phyloP scores from a whole-genome alignment of 1,139 yeast genomes.

The Kurtzmaniella quercitrusa region DNA sequence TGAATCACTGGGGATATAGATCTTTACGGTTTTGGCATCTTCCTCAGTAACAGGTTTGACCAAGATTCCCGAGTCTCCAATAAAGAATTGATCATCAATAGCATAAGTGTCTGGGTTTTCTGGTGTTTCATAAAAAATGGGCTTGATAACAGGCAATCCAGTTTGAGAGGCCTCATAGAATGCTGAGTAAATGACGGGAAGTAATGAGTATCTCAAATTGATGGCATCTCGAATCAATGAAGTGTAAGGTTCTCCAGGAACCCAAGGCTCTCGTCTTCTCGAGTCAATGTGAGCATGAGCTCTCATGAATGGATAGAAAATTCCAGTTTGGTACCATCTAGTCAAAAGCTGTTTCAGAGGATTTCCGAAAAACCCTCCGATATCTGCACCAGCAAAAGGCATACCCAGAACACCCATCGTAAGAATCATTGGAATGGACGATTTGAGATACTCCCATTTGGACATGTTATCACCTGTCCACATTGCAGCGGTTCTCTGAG shows the following conservation, averaged over 20 bases:
- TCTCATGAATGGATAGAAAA: slow-evolving; percentile 94
- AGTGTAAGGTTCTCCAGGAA: slow-evolving; percentile 74
- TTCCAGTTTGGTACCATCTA: slow-evolving; percentile 95
- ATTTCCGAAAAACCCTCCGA: slow-evolving; percentile 93
- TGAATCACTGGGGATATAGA: slow-evolving; percentile 64
- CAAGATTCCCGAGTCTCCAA: slow-evolving; percentile 69
- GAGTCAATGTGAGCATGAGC: slow-evolving; percentile 96
- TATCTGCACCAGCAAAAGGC: slow-evolving; percentile 96
- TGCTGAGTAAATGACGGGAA: slow-evolving; percentile 80
- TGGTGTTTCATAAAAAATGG: slow-evolving; percentile 67
- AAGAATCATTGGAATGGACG: slow-evolving; percentile 83
- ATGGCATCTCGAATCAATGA: slow-evolving; percentile 66
- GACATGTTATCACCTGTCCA: slow-evolving; percentile 99
- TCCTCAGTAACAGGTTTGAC: slow-evolving; percentile 79
- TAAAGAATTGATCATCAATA: slow-evolving; percentile 79
- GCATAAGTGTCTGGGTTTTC: slow-evolving; percentile 44
- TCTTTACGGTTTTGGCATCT: slow-evolving; percentile 36
- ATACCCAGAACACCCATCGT: slow-evolving; percentile 79
- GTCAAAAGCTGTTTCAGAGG: slow-evolving; percentile 76
- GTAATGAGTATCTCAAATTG: slow-evolving; percentile 63
- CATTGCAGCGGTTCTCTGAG: slow-evolving; percentile 87
- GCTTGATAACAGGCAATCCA: slow-evolving; percentile 74
- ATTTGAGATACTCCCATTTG: slow-evolving; percentile 79
- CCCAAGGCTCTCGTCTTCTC: slow-evolving; percentile 88
- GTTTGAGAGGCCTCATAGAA: slow-evolving; percentile 57